Evolutionary conservation across 192 early-diverging fungal genomes (phyloP).

Genomic region (Phlyctochytrium planicorne): DNA sequence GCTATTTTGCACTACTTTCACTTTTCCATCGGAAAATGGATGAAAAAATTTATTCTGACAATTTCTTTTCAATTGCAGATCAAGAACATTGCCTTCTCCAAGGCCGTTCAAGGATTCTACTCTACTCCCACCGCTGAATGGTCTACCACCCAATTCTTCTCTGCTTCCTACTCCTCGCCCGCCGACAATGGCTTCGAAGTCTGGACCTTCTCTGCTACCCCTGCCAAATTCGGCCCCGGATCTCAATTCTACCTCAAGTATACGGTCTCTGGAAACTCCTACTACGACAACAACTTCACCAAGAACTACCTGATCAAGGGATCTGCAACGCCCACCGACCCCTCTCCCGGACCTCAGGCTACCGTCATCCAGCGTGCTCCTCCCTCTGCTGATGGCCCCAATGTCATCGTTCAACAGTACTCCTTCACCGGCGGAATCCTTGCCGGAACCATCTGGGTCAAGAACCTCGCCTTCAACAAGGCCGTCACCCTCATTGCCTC

Average conservation of each 20-base stretch:
- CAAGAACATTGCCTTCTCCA: conserved; percentile 11
- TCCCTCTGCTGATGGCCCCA: neutral
- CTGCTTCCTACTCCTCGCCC: neutral
- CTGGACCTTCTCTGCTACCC: neutral
- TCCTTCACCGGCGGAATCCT: neutral
- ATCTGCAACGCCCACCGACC: neutral
- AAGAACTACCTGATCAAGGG: neutral
- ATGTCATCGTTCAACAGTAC: neutral
- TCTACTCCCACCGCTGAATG: conserved; percentile 3
- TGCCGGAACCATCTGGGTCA: conserved; percentile 9
- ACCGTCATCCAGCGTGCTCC: neutral
- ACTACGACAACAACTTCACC: conserved; percentile 15
- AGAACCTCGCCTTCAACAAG: conserved; percentile 18
- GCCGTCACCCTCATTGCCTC: neutral
- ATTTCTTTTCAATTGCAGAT: too few species aligned
- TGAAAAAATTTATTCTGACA: too few species aligned
- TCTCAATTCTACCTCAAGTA: conserved; percentile 13
- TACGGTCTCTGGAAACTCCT: neutral
- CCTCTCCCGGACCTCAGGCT: neutral
- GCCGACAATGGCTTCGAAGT: conserved; percentile 1
- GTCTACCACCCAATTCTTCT: neutral
- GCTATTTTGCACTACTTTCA: too few species aligned
- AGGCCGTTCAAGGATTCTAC: neutral
- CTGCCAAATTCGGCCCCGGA: neutral
- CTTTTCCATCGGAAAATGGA: too few species aligned